Evolutionary conservation across 2,329 filamentous ascomycete genomes (phyloP).

Genomic region (Fusarium xyrophilum): DNA sequence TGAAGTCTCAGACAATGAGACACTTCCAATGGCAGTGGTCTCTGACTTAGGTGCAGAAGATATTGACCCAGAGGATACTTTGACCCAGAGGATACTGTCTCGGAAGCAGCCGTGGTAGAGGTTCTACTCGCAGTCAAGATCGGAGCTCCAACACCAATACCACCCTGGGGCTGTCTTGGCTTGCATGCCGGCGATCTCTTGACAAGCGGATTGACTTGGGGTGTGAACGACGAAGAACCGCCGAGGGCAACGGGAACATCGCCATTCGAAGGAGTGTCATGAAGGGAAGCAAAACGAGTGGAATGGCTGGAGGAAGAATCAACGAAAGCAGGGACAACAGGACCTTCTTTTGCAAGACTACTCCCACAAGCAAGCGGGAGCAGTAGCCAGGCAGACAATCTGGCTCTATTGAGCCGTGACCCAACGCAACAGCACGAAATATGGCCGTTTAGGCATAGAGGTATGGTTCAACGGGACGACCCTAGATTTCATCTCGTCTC

Average conservation of each 20-base stretch:
- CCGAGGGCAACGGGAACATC: background rate
- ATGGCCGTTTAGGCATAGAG: background rate
- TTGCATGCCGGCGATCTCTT: conserved; percentile 14
- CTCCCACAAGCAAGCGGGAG: conserved; percentile 19
- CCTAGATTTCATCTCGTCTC: background rate
- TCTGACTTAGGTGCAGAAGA: background rate
- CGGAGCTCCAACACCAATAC: background rate
- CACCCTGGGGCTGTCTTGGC: background rate
- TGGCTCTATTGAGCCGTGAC: conserved; percentile 27
- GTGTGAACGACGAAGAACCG: background rate
- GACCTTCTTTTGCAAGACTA: conserved; percentile 33
- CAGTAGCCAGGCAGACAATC: conserved; percentile 24
- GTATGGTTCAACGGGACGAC: background rate
- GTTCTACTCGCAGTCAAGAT: background rate
- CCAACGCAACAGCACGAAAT: conserved; percentile 16
- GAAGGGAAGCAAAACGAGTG: conserved; percentile 25
- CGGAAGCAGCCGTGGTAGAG: background rate
- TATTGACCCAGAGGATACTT: background rate
- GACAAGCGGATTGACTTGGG: background rate
- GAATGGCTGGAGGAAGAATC: conserved; percentile 24
- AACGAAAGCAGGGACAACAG: conserved; percentile 27
- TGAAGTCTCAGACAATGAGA: background rate
- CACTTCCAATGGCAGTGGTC: background rate
- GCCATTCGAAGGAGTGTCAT: conserved; percentile 17
- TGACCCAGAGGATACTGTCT: background rate